phyloP scores from a whole-genome alignment of 306 rosid genomes.

The Citrullus mucosospermus region DNA sequence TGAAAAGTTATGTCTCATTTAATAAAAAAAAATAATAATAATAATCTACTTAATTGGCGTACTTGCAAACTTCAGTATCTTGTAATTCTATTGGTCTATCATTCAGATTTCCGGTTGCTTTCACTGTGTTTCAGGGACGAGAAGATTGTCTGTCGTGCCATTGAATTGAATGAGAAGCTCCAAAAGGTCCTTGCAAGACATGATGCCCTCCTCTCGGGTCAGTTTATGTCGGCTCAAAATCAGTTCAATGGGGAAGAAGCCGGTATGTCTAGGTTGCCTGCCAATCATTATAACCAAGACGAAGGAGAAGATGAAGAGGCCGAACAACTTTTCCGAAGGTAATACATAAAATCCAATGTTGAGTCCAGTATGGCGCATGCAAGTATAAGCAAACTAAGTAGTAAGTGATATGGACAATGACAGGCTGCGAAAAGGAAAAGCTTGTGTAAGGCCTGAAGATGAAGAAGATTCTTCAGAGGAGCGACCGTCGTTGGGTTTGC shows the following conservation, averaged over 20 bases:
- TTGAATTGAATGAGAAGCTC: slow-evolving; percentile 77
- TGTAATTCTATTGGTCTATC: neutral
- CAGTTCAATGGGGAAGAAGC: slow-evolving; percentile 32
- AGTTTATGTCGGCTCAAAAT: slow-evolving; percentile 29
- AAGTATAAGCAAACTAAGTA: neutral
- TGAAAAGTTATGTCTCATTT: too few relatives aligned
- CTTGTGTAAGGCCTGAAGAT: slow-evolving; percentile 72
- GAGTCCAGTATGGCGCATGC: neutral
- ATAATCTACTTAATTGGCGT: too few relatives aligned
- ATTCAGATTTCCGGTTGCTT: neutral
- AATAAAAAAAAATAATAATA: too few relatives aligned
- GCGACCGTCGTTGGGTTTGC: slow-evolving; percentile 32
- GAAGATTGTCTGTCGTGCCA: slow-evolving; percentile 66
- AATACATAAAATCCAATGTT: neutral
- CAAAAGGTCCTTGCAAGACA: slow-evolving; percentile 82
- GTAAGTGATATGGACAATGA: neutral
- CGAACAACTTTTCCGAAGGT: slow-evolving; percentile 87
- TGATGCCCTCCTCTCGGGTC: slow-evolving; percentile 62
- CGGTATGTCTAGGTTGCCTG: slow-evolving; percentile 31
- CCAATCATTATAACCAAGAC: slow-evolving; percentile 29
- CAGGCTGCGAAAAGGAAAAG: slow-evolving; percentile 95
- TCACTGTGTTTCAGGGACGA: slow-evolving; percentile 41
- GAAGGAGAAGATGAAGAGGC: slow-evolving; percentile 74
- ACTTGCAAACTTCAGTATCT: too few relatives aligned
- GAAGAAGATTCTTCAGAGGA: slow-evolving; percentile 33